These are phyloP conservation scores for Zelonia costaricensis DNA, from an alignment of 208 protist genomes.

Conservation along the genomic window DNA sequence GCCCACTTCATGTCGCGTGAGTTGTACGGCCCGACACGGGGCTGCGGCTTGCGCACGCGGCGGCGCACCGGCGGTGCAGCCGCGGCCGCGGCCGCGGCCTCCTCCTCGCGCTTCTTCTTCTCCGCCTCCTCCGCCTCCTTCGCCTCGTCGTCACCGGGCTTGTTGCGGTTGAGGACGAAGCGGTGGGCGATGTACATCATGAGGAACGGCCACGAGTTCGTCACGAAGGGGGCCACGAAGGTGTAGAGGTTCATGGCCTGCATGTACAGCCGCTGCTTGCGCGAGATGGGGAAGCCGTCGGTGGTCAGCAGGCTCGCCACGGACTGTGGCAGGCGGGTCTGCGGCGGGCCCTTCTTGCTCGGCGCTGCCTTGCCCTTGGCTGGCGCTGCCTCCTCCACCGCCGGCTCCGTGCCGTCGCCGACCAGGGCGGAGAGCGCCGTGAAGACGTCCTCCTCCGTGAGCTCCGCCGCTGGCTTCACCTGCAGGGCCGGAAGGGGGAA, in stretches of 20 bases:
- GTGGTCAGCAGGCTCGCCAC: conserved; percentile 41
- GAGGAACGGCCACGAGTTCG: conserved; percentile 62
- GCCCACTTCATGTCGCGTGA: conserved; percentile 57
- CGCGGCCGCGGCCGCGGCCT: conserved; percentile 3
- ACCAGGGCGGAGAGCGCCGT: conserved; percentile 30
- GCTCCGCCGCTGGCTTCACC: conserved; percentile 26
- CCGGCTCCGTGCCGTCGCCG: conserved; percentile 4
- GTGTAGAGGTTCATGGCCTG: conserved; percentile 40
- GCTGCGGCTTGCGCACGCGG: conserved; percentile 28
- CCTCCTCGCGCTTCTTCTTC: conserved; percentile 1
- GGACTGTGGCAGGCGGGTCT: conserved; percentile 21
- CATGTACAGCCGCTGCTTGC: conserved; percentile 50
- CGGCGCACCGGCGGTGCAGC: conserved; percentile 15
- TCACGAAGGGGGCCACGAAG: conserved; percentile 41
- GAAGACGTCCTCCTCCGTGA: conserved; percentile 38
- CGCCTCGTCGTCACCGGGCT: conserved; percentile 18
- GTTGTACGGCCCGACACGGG: conserved; percentile 37
- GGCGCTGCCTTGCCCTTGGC: neutral
- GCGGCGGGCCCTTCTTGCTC: too few species aligned
- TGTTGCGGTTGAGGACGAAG: conserved; percentile 40
- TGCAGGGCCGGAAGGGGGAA: conserved; percentile 35
- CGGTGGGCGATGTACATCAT: conserved; percentile 79
- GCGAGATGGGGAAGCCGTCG: conserved; percentile 53
- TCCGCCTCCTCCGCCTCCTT: neutral
- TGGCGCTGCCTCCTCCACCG: neutral